Evolutionary conservation across 2,329 filamentous ascomycete species (phyloP).

Genomic region (Paecilomyces formosus): DNA sequence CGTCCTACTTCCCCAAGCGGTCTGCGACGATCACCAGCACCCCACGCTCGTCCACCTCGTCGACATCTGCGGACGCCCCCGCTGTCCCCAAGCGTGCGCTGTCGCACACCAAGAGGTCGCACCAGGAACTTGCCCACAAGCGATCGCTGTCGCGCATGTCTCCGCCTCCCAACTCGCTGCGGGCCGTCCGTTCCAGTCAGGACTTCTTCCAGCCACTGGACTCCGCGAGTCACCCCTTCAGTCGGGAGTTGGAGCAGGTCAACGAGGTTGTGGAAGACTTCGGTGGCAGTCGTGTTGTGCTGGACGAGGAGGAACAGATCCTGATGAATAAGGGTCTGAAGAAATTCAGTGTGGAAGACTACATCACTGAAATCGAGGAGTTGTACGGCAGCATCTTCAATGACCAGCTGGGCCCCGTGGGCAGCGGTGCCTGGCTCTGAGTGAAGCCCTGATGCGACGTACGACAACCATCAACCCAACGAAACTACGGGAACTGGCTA

Average conservation of each 20-base stretch:
- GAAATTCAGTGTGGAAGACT: slow-evolving; percentile 73
- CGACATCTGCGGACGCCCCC: slow-evolving; percentile 49
- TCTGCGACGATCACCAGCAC: slow-evolving; percentile 59
- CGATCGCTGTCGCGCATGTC: slow-evolving; percentile 52
- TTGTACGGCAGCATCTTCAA: slow-evolving; percentile 58
- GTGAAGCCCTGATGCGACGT: neutral
- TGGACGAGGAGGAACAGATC: slow-evolving; percentile 67
- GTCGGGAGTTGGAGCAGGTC: slow-evolving; percentile 82
- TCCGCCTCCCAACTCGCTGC: slow-evolving; percentile 32
- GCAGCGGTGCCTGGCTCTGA: slow-evolving; percentile 33
- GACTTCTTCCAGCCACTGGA: slow-evolving; percentile 30
- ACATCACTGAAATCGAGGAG: slow-evolving; percentile 69
- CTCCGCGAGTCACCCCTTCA: slow-evolving; percentile 63
- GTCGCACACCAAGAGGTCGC: slow-evolving; percentile 82
- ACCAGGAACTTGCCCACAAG: slow-evolving; percentile 66
- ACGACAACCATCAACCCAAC: neutral
- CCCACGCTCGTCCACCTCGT: slow-evolving; percentile 38
- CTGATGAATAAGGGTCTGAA: slow-evolving; percentile 63
- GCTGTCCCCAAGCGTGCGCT: slow-evolving; percentile 69
- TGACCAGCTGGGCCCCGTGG: slow-evolving; percentile 29
- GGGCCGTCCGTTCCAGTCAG: slow-evolving; percentile 22
- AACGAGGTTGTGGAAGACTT: slow-evolving; percentile 91
- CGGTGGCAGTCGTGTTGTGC: slow-evolving; percentile 51
- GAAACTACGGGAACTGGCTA: neutral
- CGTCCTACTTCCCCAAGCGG: slow-evolving; percentile 60